Conservation (phyloP, 139 green algal species). For the Bryopsis sp. region DNA sequence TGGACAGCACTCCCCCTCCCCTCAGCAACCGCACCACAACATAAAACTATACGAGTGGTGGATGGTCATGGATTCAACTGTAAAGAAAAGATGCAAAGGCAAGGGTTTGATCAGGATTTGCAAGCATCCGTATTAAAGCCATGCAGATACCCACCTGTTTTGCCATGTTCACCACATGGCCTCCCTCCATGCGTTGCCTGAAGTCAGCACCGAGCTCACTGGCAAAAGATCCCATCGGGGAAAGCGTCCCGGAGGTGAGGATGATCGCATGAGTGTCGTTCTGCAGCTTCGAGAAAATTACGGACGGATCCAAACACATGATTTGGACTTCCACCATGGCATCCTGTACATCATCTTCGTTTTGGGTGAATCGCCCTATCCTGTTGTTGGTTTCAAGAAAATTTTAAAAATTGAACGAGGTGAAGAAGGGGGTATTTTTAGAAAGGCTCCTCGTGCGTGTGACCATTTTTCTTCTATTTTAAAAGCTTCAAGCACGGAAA, state of each 20-base stretch:
- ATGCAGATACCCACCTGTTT: constrained; percentile 47
- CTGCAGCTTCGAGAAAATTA: not conserved
- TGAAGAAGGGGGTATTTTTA: too few relatives aligned
- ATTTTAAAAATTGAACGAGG: too few relatives aligned
- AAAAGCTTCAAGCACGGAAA: too few relatives aligned
- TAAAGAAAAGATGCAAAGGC: constrained; percentile 4
- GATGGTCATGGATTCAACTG: too few relatives aligned
- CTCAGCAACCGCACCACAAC: too few relatives aligned
- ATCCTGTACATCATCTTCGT: too few relatives aligned
- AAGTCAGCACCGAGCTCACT: constrained; percentile 73
- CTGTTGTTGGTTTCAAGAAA: too few relatives aligned
- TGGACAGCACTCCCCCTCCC: too few relatives aligned
- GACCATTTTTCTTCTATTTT: too few relatives aligned
- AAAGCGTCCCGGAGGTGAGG: constrained; percentile 77
- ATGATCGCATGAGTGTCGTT: constrained; percentile 39
- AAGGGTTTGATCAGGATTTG: not conserved
- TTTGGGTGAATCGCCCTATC: too few relatives aligned
- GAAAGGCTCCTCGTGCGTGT: too few relatives aligned
- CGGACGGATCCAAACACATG: not conserved
- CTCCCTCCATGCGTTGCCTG: constrained; percentile 58
- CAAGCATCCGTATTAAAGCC: not conserved
- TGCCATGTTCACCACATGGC: constrained; percentile 82
- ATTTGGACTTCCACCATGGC: not conserved
- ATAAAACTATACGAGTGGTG: too few relatives aligned
- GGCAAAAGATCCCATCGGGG: constrained; percentile 77